These are phyloP conservation scores for Schizophyllum commune DNA, from an alignment of 1,284 basidiomycete genomes.

Conservation along the genomic window DNA sequence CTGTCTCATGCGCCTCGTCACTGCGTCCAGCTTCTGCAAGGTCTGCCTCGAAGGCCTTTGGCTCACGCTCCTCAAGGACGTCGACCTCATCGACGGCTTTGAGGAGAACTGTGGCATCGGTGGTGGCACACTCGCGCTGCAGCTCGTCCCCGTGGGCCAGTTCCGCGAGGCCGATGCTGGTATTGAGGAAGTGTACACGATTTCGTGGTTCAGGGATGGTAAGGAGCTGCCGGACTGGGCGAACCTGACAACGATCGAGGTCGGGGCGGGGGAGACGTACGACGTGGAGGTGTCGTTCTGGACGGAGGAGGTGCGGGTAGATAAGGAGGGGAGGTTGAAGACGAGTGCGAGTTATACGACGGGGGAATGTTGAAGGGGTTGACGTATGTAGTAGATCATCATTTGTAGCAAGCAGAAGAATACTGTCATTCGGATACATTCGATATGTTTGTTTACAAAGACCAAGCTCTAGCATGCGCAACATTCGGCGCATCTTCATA, in stretches of 20 bases:
- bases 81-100: conserved; percentile 55
- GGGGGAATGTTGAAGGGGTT: neutral
- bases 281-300: conserved; percentile 39
- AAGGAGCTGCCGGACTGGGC: conserved; percentile 32
- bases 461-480: too few species aligned
- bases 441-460: too few species aligned
- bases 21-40: conserved; percentile 64
- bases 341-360: neutral
- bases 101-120: conserved; percentile 25
- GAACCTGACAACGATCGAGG: conserved; percentile 38
- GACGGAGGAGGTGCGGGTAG: conserved; percentile 50
- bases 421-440: too few species aligned
- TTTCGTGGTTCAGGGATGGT: conserved; percentile 47
- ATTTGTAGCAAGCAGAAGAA: too few species aligned
- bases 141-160: conserved; percentile 53
- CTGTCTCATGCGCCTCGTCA: conserved; percentile 78
- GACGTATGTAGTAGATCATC: too few species aligned
- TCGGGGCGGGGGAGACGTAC: conserved; percentile 34
- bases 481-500: too few species aligned
- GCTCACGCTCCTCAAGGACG: conserved; percentile 48
- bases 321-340: conserved; percentile 24
- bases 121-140: conserved; percentile 29
- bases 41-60: conserved; percentile 72
- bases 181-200: conserved; percentile 41
- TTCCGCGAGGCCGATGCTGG: conserved; percentile 31